phyloP scores from a whole-genome alignment of 495 filamentous ascomycete species.

The Daldinia concentrica region DNA sequence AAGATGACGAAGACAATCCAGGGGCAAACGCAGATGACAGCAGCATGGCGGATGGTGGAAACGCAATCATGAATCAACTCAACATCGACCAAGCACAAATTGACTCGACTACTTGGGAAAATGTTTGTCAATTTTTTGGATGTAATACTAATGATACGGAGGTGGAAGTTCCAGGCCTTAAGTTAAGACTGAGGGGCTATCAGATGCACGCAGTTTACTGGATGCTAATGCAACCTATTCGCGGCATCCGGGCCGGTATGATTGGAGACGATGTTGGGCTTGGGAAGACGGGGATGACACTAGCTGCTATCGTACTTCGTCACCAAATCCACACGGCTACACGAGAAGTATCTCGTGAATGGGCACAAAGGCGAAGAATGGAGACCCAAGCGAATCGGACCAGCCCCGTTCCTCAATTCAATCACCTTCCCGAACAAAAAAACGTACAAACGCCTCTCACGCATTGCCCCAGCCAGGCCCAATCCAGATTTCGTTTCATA shows the following conservation, averaged over 20 bases:
- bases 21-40: neutral
- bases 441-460: neutral
- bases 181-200: neutral
- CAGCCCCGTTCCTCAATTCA: neutral
- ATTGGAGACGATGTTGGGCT: slow-evolving; percentile 21
- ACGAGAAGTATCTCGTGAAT: neutral
- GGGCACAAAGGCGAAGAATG: neutral
- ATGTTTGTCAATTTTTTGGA: slow-evolving; percentile 5
- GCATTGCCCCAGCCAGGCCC: slow-evolving; percentile 3
- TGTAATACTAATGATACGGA: neutral
- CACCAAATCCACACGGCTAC: neutral
- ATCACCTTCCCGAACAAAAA: no score
- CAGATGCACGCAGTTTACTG: slow-evolving; percentile 19
- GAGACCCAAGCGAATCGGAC: neutral
- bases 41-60: neutral
- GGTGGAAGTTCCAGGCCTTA: slow-evolving; percentile 1
- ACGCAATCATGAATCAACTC: neutral
- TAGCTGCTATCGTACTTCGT: neutral
- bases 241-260: neutral
- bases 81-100: neutral
- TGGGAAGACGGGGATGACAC: slow-evolving; percentile 10
- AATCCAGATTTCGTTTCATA: neutral
- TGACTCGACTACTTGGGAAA: neutral
- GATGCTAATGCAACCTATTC: neutral
- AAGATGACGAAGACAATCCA: neutral